Conservation (phyloP, 202 grass and related monocot species). For the Panicum virgatum region DNA sequence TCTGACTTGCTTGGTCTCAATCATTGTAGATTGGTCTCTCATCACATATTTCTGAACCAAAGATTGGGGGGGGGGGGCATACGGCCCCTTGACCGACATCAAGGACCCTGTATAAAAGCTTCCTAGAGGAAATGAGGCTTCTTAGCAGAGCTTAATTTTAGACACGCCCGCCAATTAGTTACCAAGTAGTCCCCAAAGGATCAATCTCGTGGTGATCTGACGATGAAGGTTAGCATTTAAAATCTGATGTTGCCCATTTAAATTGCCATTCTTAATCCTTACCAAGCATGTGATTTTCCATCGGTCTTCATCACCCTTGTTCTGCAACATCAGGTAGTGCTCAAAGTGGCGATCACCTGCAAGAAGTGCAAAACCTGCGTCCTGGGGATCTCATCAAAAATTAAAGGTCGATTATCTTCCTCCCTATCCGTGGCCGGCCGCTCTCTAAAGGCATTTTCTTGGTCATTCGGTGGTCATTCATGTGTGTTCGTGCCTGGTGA, state of each 20-base stretch:
- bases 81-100: no score
- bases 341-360: conserved; percentile 60
- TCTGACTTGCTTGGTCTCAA: conserved; percentile 18
- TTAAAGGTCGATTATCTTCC: conserved; percentile 30
- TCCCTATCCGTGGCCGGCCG: not conserved
- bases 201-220: not conserved
- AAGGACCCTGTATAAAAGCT: conserved; percentile 34
- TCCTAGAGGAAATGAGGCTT: not conserved
- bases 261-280: not conserved
- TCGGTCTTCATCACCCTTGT: not conserved
- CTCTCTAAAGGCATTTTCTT: not conserved
- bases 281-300: not conserved
- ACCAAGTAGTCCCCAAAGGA: not conserved
- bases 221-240: conserved; percentile 49
- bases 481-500: not conserved
- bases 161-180: not conserved
- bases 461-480: no score
- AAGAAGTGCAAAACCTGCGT: conserved; percentile 61
- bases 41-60: not conserved
- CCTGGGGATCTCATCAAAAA: conserved; percentile 45
- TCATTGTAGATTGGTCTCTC: no score
- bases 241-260: not conserved
- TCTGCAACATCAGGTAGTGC: conserved; percentile 55
- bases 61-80: not conserved
- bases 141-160: conserved; percentile 10